A percentile compares a stretch with the other conserved stretches of the same genome.
phyloP scores from a whole-genome alignment of 1,284 basidiomycete species.

The Tetrapyrgos nigripes region DNA sequence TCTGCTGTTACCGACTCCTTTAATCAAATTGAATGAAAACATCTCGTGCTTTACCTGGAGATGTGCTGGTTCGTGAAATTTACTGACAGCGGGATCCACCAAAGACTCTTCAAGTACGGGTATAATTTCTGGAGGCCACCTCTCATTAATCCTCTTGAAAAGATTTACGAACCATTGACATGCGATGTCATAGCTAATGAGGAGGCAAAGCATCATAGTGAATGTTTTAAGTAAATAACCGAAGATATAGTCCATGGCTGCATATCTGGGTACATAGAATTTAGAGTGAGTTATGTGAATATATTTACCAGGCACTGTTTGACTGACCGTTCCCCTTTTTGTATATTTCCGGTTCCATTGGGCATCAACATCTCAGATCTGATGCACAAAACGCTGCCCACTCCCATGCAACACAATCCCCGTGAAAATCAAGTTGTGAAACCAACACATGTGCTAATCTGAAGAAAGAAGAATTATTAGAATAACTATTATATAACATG shows the following conservation, averaged over 20 bases:
- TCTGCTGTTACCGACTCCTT: constrained; percentile 15
- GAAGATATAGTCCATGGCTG: constrained; percentile 24
- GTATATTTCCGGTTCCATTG: constrained; percentile 14
- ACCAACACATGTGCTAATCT: constrained; percentile 15
- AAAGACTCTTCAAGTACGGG: background rate
- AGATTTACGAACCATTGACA: constrained; percentile 24
- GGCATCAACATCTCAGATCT: constrained; percentile 13
- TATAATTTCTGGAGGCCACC: constrained; percentile 2
- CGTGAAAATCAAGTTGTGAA: constrained; percentile 12
- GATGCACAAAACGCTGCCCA: constrained; percentile 14
- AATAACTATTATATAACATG: background rate
- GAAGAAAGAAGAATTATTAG: background rate
- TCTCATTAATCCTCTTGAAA: background rate
- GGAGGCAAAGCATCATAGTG: background rate
- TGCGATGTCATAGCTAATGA: constrained; percentile 22
- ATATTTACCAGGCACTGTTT: background rate
- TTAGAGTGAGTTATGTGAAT: too few relatives aligned
- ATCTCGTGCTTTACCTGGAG: constrained; percentile 2
- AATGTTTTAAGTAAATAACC: constrained; percentile 1
- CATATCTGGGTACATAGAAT: constrained; percentile 19
- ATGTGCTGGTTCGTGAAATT: constrained; percentile 11
- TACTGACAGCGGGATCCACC: constrained; percentile 14
- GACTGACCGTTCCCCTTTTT: constrained; percentile 20
- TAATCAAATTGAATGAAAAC: constrained; percentile 18
- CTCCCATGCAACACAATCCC: constrained; percentile 17